Evolutionary conservation across 1,284 basidiomycete species (phyloP), one percentile per base, ranked within the genome.

Genomic region (Fomitopsis schrenkii): DNA sequence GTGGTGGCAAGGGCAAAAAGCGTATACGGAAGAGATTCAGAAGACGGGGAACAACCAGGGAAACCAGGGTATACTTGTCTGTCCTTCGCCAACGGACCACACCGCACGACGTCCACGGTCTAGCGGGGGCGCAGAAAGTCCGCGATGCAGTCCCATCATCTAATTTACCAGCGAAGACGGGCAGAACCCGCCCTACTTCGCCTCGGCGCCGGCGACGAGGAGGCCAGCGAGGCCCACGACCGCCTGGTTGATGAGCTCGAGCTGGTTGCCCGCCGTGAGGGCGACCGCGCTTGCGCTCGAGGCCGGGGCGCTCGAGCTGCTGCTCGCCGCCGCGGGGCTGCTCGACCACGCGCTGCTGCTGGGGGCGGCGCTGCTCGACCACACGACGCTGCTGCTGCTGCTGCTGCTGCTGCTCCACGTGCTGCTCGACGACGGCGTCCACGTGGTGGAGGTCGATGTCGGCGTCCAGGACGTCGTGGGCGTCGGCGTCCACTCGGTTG

Each of bases 221-320:
- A 78, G 17, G 19, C 69, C 68, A 17, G 73, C 79, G 33, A 84
- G 26, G 38, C 72, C 71, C 59, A 81, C 62, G 55, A 85, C 17
- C n/a, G 74, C 71, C 57, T 74, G 59, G 67, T 79, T 78, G 55
- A 78, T 45, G 38, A 46, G 59, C 12, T 70, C 35, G 58, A 83
- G 60, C 61, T 74, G 77, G 57, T 75, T 62, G 58, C 63, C 63
- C 45, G 60, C 48, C 19, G 72, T 40, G 14, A 40, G 38, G 38
- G 38, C 59, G 50, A 68, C 28, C 41, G 28, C 63, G 42, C 67
- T 19, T 6, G 68, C 57, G n/a, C 67, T 63, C 52, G 73, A 62
- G 42, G 71, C 63, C 22, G 71, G 61, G 41, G 67, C 42, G 14
- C 38, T 40, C 38, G 8, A 10, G 38, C 38, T 40, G 38, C 38